Base-by-base conservation (phyloP, 1,284 basidiomycete species). In the Heterobasidion parviporum region DNA sequence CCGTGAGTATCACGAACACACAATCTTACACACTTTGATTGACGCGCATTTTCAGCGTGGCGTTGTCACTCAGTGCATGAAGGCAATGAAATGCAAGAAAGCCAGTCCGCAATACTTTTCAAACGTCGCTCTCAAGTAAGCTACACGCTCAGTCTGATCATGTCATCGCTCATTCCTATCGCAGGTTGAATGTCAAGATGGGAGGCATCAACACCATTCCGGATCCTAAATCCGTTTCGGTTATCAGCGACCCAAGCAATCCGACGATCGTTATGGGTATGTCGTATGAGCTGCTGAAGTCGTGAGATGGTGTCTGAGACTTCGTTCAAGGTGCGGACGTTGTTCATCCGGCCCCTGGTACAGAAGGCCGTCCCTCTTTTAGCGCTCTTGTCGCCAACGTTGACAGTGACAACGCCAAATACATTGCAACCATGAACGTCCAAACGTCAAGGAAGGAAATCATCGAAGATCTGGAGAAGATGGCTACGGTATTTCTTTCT, bases 211-310 rank as follows among this genome's bases (percentile, higher is more conserved):
- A 91, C 64, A 80, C 79, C 3, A 75, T 90, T 48, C 87, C 86
- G 0, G 83, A 85, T 53, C 75, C 83, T 1, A 72, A 75, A 15
- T 83, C 82, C 0, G 79, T 85, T 4, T 72, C 77, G 0, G 74
- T 79, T 8, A 72, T 89, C n/a, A 79, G 80, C 0, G 87, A 91
- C 62, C 78, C 81, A 1, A 72, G 78, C 34, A 80, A 82, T 60
- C 88, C 87, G 1, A 87, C 87, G 0, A 79, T 91, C n/a, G 81
- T 91, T 54, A 85, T 91, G 79, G 87, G 86, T 81, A 69, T 62
- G 66, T 61, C 54, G 59, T 54, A 32, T 33, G 4, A 41, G 51
- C 34, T 20, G 6, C 14, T 38, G 6, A 10, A n/a, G 3, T 26
- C 38, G 12, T 36, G n/a, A 15, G 9, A 32, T 41, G 7, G 26